Conservation (phyloP, 1,284 basidiomycete genomes). For the Ganoderma boninense region DNA sequence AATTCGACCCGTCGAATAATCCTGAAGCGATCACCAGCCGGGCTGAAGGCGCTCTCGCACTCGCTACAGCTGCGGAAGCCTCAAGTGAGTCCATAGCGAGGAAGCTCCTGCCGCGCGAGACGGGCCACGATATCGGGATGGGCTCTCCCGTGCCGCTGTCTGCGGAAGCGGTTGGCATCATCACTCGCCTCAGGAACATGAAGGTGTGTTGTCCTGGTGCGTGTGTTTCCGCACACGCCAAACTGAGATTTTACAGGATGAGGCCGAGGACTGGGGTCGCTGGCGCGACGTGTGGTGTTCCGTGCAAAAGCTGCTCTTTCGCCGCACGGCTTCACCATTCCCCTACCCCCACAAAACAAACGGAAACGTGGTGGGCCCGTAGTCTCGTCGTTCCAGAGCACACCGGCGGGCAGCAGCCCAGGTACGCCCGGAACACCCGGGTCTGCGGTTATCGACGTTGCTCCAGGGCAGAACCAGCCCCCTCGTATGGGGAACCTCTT, state of each 20-base stretch:
- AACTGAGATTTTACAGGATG: conserved; percentile 62
- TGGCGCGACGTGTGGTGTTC: conserved; percentile 88
- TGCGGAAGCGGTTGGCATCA: conserved; percentile 83
- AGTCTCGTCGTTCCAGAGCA: not conserved
- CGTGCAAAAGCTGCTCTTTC: conserved; percentile 69
- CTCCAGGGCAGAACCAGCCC: not conserved
- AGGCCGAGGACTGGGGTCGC: conserved; percentile 91
- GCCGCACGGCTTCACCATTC: conserved; percentile 56
- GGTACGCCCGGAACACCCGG: not conserved
- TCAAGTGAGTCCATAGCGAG: not conserved
- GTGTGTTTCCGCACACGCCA: too few species aligned
- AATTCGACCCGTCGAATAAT: conserved; percentile 43
- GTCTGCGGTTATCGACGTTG: not conserved
- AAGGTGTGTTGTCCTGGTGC: conserved; percentile 59
- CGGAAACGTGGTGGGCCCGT: conserved; percentile 63
- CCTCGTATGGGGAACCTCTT: conserved; percentile 13
- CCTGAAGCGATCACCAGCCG: conserved; percentile 44
- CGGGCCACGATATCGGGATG: conserved; percentile 89
- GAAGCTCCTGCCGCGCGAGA: conserved; percentile 80
- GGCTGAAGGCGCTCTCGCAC: not conserved
- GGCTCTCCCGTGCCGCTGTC: conserved; percentile 89
- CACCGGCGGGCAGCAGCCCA: not conserved
- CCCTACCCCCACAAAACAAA: conserved; percentile 64
- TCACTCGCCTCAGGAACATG: conserved; percentile 85
- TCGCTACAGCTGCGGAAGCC: not conserved